phyloP scores from a whole-genome alignment of 2,329 filamentous ascomycete genomes.

The Fusarium nematophilum region DNA sequence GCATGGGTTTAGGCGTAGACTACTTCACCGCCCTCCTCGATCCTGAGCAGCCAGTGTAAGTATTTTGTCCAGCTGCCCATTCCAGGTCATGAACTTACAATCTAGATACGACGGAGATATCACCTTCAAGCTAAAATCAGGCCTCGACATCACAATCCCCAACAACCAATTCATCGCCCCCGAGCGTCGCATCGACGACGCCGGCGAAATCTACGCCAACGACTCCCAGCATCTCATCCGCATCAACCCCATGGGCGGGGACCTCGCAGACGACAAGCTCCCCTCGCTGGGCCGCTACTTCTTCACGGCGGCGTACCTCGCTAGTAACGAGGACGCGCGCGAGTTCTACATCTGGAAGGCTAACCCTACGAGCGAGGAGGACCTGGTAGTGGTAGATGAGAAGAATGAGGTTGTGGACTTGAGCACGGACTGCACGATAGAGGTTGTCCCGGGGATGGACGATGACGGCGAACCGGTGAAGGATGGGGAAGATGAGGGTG shows the following conservation, averaged over 20 bases:
- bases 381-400: slow-evolving; percentile 17
- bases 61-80: too few species aligned
- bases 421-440: background rate
- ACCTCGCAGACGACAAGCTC: background rate
- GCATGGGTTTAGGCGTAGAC: slow-evolving; percentile 4
- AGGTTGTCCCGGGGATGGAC: background rate
- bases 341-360: slow-evolving; percentile 30
- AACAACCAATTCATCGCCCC: slow-evolving; percentile 24
- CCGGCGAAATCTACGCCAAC: slow-evolving; percentile 7
- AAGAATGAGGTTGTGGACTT: background rate
- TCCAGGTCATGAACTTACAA: background rate
- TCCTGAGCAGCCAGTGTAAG: background rate
- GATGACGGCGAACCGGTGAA: background rate
- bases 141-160: slow-evolving; percentile 12
- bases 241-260: slow-evolving; percentile 7
- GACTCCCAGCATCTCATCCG: background rate
- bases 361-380: slow-evolving; percentile 13
- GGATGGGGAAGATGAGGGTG: background rate
- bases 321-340: slow-evolving; percentile 16
- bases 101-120: background rate
- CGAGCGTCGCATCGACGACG: background rate
- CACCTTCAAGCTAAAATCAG: slow-evolving; percentile 6
- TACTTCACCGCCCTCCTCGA: slow-evolving; percentile 1
- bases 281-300: slow-evolving; percentile 25
- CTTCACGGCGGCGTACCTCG: slow-evolving; percentile 22